phyloP scores from a whole-genome alignment of 495 filamentous ascomycete genomes.

The Podospora didyma region DNA sequence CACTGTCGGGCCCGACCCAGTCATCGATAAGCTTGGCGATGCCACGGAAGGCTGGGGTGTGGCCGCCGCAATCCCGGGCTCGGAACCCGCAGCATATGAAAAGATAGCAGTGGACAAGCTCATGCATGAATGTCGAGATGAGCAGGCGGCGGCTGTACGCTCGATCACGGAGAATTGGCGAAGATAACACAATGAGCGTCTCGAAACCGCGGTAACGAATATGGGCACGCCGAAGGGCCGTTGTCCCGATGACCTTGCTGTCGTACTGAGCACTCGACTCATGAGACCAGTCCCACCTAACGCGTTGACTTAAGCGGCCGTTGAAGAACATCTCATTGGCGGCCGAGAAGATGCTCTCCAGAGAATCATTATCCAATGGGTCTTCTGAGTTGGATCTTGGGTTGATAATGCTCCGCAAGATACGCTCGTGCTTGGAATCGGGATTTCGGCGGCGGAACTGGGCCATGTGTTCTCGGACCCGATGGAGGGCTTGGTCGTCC shows the following conservation, averaged over 20 bases:
- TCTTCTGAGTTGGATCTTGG: slow-evolving; percentile 37
- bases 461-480: slow-evolving; percentile 38
- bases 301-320: slow-evolving; percentile 43
- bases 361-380: slow-evolving; percentile 45
- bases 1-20: slow-evolving; percentile 45
- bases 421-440: slow-evolving; percentile 46
- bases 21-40: slow-evolving; percentile 50
- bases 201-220: slow-evolving; percentile 39
- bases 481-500: slow-evolving; percentile 36
- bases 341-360: slow-evolving; percentile 47
- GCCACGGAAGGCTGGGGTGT: slow-evolving; percentile 46
- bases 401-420: slow-evolving; percentile 45
- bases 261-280: slow-evolving; percentile 29
- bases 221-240: slow-evolving; percentile 41
- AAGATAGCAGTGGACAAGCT: slow-evolving; percentile 55
- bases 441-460: slow-evolving; percentile 36
- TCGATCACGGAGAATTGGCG: slow-evolving; percentile 41
- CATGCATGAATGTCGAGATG: slow-evolving; percentile 55
- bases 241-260: slow-evolving; percentile 49
- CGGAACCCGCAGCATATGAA: slow-evolving; percentile 52
- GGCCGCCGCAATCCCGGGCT: slow-evolving; percentile 45
- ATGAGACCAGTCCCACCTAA: slow-evolving; percentile 51
- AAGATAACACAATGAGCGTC: slow-evolving; percentile 51
- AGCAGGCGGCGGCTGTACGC: slow-evolving; percentile 49
- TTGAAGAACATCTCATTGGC: slow-evolving; percentile 53